Base-by-base conservation (phyloP, 441 rosid species). In the Populus hybrid region DNA sequence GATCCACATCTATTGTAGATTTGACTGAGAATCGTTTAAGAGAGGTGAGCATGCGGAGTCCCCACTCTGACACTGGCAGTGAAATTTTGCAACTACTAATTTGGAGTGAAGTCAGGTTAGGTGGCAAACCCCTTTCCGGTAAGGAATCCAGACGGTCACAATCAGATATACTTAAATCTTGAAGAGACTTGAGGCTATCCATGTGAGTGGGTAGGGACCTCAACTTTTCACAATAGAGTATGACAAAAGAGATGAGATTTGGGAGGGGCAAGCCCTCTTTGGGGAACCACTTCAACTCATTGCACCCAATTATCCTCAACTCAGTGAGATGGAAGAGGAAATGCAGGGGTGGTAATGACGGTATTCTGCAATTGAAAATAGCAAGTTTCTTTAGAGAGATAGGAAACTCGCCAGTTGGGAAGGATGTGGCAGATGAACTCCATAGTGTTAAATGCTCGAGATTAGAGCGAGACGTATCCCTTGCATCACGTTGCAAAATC, bases 101-200 rank as follows among this genome's bases (percentile, higher is more conserved):
- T n/a, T 18, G 21, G 16, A 80, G 76, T n/a, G 23, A 40, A 18
- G 73, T 34, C 1, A 86, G 72, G 32, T 74, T 82, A 20, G 82
- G 67, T 6, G 84, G 82, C 54, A 84, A 81, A 16, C 84, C 85
- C 14, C 77, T 79, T 74, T 23, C 72, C 18, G 83, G 82, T 59
- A 84, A 79, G 12, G 82, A 82, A 57, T 23, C 20, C 40, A 82
- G 46, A 64, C 71, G 42, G 10, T 73, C 73, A 38, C 90, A 87
- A 28, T 68, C 34, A 23, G 35, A n/a, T 72, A 85, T 79, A 2
- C 3, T 11, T 0, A 87, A 67, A 68, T 57, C 35, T 70, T 76
- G 82, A 77, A 87, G 87, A 36, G 80, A 78, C 21, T 77, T 46
- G 36, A 87, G 80, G 61, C 63, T 30, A 34, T 79, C 67, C 85